Conservation (phyloP, 2,329 filamentous ascomycete species). For the Clonostachys rosea region DNA sequence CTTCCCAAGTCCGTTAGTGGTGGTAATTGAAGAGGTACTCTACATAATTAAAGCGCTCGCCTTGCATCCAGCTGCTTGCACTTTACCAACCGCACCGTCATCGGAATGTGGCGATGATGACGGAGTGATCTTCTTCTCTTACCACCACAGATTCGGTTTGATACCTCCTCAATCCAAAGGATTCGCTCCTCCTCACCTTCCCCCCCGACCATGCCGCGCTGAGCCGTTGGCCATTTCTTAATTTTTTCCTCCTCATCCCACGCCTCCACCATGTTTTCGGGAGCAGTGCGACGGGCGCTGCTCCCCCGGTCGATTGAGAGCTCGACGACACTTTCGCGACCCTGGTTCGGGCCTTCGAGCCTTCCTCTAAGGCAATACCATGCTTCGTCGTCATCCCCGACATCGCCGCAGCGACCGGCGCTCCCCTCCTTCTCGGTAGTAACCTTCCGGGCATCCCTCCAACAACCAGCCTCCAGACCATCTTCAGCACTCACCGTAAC, state of each 20-base stretch:
- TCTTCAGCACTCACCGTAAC: background rate
- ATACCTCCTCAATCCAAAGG: no score
- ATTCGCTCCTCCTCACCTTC: no score
- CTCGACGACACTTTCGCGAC: background rate
- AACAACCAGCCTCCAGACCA: no score
- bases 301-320: slow-evolving; percentile 37
- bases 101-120: no score
- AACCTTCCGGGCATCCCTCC: background rate
- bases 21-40: background rate
- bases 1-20: background rate
- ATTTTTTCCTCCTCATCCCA: no score
- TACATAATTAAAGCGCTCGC: background rate
- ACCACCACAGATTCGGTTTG: slow-evolving; percentile 12
- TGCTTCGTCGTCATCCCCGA: background rate
- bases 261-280: slow-evolving; percentile 34
- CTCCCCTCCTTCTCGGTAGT: slow-evolving; percentile 17
- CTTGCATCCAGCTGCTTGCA: background rate
- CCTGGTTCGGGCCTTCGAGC: background rate
- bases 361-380: no score
- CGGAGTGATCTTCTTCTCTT: slow-evolving; percentile 7
- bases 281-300: slow-evolving; percentile 42
- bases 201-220: no score
- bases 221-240: no score
- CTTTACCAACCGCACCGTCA: background rate
- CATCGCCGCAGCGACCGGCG: slow-evolving; percentile 5